These are phyloP conservation scores for Pythium rhizo-oryzae DNA, from an alignment of 352 stramenopile species.

Conservation along the genomic window DNA sequence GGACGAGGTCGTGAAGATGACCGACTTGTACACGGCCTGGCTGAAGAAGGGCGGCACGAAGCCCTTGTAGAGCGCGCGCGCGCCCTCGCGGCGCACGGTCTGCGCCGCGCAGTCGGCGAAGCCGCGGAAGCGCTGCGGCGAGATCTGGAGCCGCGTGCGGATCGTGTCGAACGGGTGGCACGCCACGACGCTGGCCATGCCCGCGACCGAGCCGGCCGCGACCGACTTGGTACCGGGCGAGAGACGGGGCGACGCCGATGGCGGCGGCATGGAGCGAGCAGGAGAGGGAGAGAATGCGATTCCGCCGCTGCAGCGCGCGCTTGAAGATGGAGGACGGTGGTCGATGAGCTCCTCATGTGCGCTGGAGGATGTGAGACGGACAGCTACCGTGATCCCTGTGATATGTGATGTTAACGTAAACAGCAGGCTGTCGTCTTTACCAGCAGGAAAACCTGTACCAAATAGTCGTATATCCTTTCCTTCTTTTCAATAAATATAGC, in stretches of 20 bases:
- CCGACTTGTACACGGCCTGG: conserved; percentile 88
- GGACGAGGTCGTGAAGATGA: conserved; percentile 85
- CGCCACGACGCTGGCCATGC: conserved; percentile 81
- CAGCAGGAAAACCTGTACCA: not conserved
- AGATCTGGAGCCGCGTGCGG: conserved; percentile 84
- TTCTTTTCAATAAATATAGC: not conserved
- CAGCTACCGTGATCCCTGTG: not conserved
- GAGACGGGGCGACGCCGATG: conserved; percentile 22
- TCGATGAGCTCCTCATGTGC: not conserved
- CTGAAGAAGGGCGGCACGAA: conserved; percentile 88
- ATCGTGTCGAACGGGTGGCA: conserved; percentile 90
- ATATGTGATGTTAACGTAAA: conserved; percentile 8
- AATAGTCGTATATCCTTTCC: not conserved
- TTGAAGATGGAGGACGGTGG: not conserved
- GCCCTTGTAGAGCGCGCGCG: conserved; percentile 79
- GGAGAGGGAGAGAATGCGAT: not conserved
- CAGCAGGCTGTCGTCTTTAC: not conserved
- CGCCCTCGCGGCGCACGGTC: conserved; percentile 65
- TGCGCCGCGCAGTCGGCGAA: conserved; percentile 64
- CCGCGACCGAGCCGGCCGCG: conserved; percentile 72
- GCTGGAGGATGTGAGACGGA: not conserved
- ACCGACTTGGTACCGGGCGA: conserved; percentile 72
- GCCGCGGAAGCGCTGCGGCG: conserved; percentile 55
- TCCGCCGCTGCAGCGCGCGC: conserved; percentile 2
- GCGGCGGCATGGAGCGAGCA: not conserved